These are phyloP conservation scores for Calonectria honghensis DNA, from an alignment of 2,329 filamentous ascomycete species.

Conservation along the genomic window DNA sequence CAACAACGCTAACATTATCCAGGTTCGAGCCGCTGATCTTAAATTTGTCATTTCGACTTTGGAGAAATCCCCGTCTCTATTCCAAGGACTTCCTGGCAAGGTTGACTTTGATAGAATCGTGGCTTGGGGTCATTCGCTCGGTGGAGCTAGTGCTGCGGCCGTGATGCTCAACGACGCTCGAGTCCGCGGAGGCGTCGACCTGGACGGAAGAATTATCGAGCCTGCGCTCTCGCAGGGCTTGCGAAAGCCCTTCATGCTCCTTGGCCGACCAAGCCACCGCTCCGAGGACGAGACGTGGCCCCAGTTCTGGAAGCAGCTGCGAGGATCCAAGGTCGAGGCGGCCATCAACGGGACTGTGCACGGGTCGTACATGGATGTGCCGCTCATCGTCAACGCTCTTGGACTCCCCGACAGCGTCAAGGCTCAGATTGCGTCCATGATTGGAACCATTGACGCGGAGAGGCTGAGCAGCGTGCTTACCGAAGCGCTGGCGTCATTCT, in stretches of 20 bases:
- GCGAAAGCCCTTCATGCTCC: conserved; percentile 55
- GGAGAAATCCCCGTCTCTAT: conserved; percentile 43
- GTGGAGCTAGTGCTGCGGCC: conserved; percentile 61
- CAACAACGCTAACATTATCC: conserved; percentile 10
- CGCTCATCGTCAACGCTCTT: conserved; percentile 53
- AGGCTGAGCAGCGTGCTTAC: conserved; percentile 49
- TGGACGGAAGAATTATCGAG: conserved; percentile 63
- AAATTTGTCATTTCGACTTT: conserved; percentile 61
- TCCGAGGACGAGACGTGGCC: conserved; percentile 58
- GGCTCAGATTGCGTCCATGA: background rate
- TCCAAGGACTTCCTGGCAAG: conserved; percentile 49
- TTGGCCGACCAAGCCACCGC: conserved; percentile 57
- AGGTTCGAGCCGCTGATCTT: conserved; percentile 61
- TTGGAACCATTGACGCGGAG: conserved; percentile 43
- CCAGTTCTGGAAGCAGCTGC: conserved; percentile 54
- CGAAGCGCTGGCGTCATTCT: conserved; percentile 49
- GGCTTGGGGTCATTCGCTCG: conserved; percentile 64
- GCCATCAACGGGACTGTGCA: conserved; percentile 54
- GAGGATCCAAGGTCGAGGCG: conserved; percentile 52
- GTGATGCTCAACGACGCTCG: conserved; percentile 57
- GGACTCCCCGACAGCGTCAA: conserved; percentile 42
- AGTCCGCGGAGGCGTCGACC: conserved; percentile 61
- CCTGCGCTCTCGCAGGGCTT: conserved; percentile 56
- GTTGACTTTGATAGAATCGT: conserved; percentile 56
- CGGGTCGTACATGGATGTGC: conserved; percentile 58